These are phyloP conservation scores for Sugiyamaella japonica DNA, from an alignment of 1,139 yeast species.

Conservation along the genomic window DNA sequence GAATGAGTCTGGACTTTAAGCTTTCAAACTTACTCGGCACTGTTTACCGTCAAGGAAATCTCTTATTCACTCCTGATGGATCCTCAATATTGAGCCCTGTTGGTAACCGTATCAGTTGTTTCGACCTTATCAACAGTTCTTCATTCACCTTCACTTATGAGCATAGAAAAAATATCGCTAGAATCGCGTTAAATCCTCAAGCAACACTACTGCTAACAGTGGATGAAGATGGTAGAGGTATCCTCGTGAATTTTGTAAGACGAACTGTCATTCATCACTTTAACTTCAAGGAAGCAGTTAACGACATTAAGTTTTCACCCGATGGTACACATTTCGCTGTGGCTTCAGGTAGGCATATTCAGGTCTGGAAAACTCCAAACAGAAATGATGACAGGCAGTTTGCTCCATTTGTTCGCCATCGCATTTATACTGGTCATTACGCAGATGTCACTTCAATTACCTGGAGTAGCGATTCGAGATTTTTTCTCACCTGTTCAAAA, in stretches of 20 bases:
- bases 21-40: slow-evolving; percentile 91
- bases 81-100: slow-evolving; percentile 83
- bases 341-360: slow-evolving; percentile 78
- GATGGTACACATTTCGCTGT: slow-evolving; percentile 87
- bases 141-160: slow-evolving; percentile 91
- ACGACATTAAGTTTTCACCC: slow-evolving; percentile 79
- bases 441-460: slow-evolving; percentile 73
- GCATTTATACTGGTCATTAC: slow-evolving; percentile 91
- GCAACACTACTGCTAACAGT: slow-evolving; percentile 80
- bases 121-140: slow-evolving; percentile 79
- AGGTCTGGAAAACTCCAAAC: slow-evolving; percentile 93
- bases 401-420: slow-evolving; percentile 91
- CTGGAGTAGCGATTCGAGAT: slow-evolving; percentile 92
- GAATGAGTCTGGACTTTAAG: slow-evolving; percentile 37
- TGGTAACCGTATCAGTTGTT: slow-evolving; percentile 88
- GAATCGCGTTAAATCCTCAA: slow-evolving; percentile 81
- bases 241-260: slow-evolving; percentile 78
- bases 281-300: slow-evolving; percentile 80
- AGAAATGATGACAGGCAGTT: slow-evolving; percentile 70
- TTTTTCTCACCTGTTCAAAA: slow-evolving; percentile 80
- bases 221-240: slow-evolving; percentile 88
- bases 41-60: slow-evolving; percentile 87
- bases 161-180: slow-evolving; percentile 79
- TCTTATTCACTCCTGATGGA: slow-evolving; percentile 87
- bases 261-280: slow-evolving; percentile 92